Evolutionary conservation across 352 stramenopile genomes (phyloP).

Genomic region (Phytophthora tentaculata): DNA sequence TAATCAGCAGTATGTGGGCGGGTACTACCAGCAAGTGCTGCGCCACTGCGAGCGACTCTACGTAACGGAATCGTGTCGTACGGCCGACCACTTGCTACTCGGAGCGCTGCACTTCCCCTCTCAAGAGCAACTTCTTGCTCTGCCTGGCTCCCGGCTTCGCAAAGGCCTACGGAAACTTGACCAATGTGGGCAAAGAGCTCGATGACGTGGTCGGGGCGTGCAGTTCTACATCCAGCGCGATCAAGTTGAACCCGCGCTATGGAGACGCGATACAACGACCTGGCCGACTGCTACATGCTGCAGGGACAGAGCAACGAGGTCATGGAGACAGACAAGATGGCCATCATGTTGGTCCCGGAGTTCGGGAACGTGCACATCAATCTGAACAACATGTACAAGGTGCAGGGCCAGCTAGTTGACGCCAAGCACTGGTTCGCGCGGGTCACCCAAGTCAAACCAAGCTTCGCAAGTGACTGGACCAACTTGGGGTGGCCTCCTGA

Average conservation of each 20-base stretch:
- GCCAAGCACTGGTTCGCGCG: constrained; percentile 92
- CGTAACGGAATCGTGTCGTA: constrained; percentile 81
- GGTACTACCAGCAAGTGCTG: constrained; percentile 89
- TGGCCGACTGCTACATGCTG: constrained; percentile 93
- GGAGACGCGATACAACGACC: constrained; percentile 93
- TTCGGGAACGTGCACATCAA: constrained; percentile 95
- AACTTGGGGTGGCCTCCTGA: constrained; percentile 92
- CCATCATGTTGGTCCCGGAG: constrained; percentile 85
- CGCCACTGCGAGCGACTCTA: constrained; percentile 91
- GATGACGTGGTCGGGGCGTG: constrained; percentile 87
- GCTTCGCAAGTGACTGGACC: constrained; percentile 93
- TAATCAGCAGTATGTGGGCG: constrained; percentile 89
- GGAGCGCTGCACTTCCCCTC: constrained; percentile 94
- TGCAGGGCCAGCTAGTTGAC: constrained; percentile 83
- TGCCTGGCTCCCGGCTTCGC: constrained; percentile 91
- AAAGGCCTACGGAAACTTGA: constrained; percentile 94
- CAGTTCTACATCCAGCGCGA: constrained; percentile 95
- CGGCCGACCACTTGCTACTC: constrained; percentile 93
- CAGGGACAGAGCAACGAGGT: constrained; percentile 88
- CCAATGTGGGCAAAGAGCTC: constrained; percentile 94
- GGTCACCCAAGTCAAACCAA: constrained; percentile 88
- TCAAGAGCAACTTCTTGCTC: constrained; percentile 94
- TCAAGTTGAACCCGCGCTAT: constrained; percentile 93
- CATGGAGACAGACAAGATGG: constrained; percentile 95
- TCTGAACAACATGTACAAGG: constrained; percentile 94